Evolutionary conservation across 805 yeast species (phyloP), one percentile per base, ranked within the genome.

Genomic region (Ogataea parapolymorpha): DNA sequence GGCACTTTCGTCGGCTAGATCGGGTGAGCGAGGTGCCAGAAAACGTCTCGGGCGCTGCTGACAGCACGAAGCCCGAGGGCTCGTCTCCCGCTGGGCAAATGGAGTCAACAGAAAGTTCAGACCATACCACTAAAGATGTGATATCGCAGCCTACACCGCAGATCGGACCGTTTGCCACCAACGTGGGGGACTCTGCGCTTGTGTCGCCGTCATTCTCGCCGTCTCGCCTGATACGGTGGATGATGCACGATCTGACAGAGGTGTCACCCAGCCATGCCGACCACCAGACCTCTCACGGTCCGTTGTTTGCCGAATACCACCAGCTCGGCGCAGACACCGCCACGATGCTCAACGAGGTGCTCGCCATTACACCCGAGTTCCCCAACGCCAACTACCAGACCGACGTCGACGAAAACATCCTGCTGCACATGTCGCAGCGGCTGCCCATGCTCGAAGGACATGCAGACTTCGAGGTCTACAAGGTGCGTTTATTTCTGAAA

Each of bases 401-500:
- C 12, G 52, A 46, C 18, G 43, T 54, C 25, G 52, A 53, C 29
- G 46, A 45, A 2, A 26, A 31, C 2, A 28, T 45, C 5, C 22
- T 47, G 8, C 6, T 14, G 55, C 56, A 26, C 12, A 48, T 55
- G 53, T 24, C 44, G 3, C 34, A 39, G 12, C 42, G 36, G 23
- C 50, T 58, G 2, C 61, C 62, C 3, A 16, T 31, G 1, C 44
- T 58, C 13, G 27, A 36, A 6, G 29, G 30, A 0, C 46, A 49
- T 36, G 48, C 50, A 6, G 60, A 58, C 40, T 56, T 58, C 32
- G 35, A 49, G 12, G 23, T 31, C 7, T 11, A 32, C 12, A 45
- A 47, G 13, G 42, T 57, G 13, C 53, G 53, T 25, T 35, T 47
- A 20, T 60, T 56, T 34, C 43, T 65, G 9, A 56, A 56, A 25